Conservation (phyloP, 2,329 filamentous ascomycete species). For the Cladorrhinum sp. region DNA sequence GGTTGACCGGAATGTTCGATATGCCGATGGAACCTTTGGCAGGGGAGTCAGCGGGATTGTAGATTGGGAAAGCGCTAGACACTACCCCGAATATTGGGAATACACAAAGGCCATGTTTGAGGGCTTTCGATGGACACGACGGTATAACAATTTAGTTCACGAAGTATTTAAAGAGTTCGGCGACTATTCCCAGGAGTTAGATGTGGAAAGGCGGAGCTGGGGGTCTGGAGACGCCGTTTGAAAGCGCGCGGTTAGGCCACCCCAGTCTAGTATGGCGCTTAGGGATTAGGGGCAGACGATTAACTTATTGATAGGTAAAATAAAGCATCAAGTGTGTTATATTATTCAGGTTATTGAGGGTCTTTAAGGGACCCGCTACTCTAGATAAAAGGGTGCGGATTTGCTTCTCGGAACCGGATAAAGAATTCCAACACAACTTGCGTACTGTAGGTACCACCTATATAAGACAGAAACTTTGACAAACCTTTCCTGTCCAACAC, state of each 20-base stretch:
- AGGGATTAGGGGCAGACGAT: too few species aligned
- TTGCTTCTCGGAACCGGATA: too few species aligned
- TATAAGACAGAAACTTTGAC: too few species aligned
- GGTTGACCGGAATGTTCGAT: conserved; percentile 22
- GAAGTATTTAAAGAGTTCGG: conserved; percentile 24
- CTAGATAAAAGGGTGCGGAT: too few species aligned
- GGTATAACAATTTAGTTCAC: conserved; percentile 20
- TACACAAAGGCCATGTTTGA: conserved; percentile 30
- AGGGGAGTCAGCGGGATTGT: conserved; percentile 31
- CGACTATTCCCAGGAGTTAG: conserved; percentile 25
- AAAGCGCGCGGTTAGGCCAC: neutral
- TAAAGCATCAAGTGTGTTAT: too few species aligned
- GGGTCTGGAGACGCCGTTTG: conserved; percentile 18
- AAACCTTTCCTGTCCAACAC: too few species aligned
- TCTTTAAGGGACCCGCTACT: too few species aligned
- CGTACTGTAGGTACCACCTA: too few species aligned
- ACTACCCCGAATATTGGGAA: conserved; percentile 33
- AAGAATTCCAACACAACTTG: too few species aligned
- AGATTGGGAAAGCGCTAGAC: conserved; percentile 32
- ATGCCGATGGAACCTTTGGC: conserved; percentile 26
- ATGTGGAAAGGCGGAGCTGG: conserved; percentile 25
- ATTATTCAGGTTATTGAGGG: too few species aligned
- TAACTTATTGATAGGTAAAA: too few species aligned
- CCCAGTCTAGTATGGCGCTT: too few species aligned
- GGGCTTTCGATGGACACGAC: conserved; percentile 17